phyloP scores from a whole-genome alignment of 805 yeast genomes.

The Cyberlindnera xylosilytica region DNA sequence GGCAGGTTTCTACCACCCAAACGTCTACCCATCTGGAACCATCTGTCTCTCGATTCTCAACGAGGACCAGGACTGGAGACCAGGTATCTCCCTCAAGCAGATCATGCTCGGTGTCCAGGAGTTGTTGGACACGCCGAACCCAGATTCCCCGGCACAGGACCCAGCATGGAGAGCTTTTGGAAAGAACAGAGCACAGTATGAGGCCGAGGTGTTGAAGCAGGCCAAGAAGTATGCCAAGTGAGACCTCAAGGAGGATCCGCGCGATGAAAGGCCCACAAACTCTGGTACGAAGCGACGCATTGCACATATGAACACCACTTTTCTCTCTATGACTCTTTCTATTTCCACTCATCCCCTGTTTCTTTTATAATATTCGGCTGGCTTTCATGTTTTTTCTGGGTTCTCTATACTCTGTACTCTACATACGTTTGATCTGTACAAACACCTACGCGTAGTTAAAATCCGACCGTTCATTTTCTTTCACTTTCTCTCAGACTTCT shows the following conservation, averaged over 20 bases:
- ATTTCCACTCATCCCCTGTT: too few species aligned
- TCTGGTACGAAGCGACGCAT: too few species aligned
- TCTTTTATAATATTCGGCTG: too few species aligned
- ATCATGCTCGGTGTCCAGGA: slow-evolving; percentile 91
- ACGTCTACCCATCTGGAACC: slow-evolving; percentile 96
- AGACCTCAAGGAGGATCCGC: background rate
- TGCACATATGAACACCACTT: background rate
- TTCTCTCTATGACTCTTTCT: background rate
- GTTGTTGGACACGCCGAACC: slow-evolving; percentile 84
- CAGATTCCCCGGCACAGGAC: slow-evolving; percentile 95
- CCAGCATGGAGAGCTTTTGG: slow-evolving; percentile 91
- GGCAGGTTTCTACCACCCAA: slow-evolving; percentile 91
- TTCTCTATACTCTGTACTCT: too few species aligned
- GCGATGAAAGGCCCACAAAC: too few species aligned
- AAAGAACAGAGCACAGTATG: slow-evolving; percentile 66
- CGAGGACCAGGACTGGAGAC: slow-evolving; percentile 97
- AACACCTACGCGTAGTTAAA: too few species aligned
- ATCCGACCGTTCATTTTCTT: too few species aligned
- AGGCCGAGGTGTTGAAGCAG: slow-evolving; percentile 76
- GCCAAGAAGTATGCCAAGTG: slow-evolving; percentile 62
- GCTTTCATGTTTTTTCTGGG: too few species aligned
- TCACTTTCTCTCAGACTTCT: slow-evolving; percentile 45
- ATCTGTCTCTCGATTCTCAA: slow-evolving; percentile 89
- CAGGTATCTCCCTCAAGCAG: slow-evolving; percentile 89
- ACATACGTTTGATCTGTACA: too few species aligned